Evolutionary conservation across 2,329 filamentous ascomycete species (phyloP).

Genomic region (Penicillium sp.): DNA sequence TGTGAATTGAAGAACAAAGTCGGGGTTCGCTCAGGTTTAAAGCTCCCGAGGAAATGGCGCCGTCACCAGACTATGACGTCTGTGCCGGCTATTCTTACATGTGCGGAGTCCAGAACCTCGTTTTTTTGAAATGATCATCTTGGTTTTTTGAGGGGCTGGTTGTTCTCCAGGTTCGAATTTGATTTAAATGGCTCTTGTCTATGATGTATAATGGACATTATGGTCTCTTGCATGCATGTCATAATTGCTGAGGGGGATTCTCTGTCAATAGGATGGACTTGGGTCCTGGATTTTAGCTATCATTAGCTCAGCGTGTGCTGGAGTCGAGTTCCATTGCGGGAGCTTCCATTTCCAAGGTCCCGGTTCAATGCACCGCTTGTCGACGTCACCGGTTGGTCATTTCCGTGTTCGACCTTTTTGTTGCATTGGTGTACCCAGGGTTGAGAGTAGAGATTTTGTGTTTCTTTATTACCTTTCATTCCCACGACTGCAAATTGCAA

Average conservation of each 20-base stretch:
- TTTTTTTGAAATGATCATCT: background rate
- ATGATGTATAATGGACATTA: background rate
- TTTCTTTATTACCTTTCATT: too few relatives aligned
- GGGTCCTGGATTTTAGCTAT: background rate
- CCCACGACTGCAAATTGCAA: background rate
- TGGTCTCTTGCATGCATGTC: background rate
- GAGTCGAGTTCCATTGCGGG: background rate
- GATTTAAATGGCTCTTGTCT: background rate
- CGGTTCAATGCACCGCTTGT: constrained; percentile 4
- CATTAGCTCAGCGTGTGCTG: background rate
- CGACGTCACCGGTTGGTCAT: constrained; percentile 32
- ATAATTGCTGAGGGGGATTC: background rate
- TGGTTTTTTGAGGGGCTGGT: background rate
- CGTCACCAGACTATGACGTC: constrained; percentile 23
- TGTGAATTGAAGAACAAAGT: background rate
- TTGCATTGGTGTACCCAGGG: background rate
- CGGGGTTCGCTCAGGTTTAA: background rate
- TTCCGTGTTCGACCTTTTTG: constrained; percentile 3
- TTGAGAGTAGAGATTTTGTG: background rate
- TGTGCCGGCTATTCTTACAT: constrained; percentile 5
- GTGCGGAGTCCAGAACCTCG: constrained; percentile 1
- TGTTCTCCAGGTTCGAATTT: background rate
- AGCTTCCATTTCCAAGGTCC: constrained; percentile 1
- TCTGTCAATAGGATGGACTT: background rate
- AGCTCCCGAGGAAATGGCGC: background rate